phyloP scores from a whole-genome alignment of 2,329 filamentous ascomycete genomes.

The Pezicula rhizophila region DNA sequence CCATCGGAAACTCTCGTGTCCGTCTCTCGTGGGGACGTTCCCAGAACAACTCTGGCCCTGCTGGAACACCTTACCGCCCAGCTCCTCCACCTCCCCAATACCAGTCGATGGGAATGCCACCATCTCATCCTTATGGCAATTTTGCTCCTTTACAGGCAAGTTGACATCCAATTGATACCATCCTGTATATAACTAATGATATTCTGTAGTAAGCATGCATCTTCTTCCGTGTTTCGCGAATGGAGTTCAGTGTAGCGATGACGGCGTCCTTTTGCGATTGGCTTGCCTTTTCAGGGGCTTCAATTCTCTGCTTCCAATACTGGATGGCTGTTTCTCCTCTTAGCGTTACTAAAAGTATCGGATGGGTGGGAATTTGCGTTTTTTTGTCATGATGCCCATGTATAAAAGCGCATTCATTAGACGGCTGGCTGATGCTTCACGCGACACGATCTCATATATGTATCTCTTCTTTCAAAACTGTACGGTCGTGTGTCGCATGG shows the following conservation, averaged over 20 bases:
- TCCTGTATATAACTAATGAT: constrained; percentile 7
- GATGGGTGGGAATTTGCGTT: constrained; percentile 29
- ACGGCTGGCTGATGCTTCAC: constrained; percentile 26
- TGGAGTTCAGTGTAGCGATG: constrained; percentile 29
- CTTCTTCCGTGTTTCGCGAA: constrained; percentile 27
- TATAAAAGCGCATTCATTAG: constrained; percentile 31
- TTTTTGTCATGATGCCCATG: constrained; percentile 30
- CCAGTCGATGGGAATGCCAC: constrained; percentile 49
- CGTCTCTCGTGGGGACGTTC: constrained; percentile 95
- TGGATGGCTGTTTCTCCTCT: constrained; percentile 31
- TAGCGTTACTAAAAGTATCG: constrained; percentile 33
- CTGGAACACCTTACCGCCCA: constrained; percentile 93
- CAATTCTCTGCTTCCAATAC: constrained; percentile 29
- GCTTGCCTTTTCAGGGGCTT: constrained; percentile 24
- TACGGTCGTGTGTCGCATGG: constrained; percentile 14
- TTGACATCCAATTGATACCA: not conserved
- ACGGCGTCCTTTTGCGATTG: constrained; percentile 29
- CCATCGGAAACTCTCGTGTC: constrained; percentile 96
- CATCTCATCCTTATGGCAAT: constrained; percentile 26
- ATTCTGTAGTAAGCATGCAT: constrained; percentile 25
- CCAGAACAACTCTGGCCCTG: constrained; percentile 96
- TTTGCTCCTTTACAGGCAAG: constrained; percentile 29
- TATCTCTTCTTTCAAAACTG: constrained; percentile 19
- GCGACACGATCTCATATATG: constrained; percentile 26
- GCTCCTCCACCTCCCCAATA: constrained; percentile 76